Evolutionary conservation across 768 basidiomycete genomes (phyloP), one percentile per base, ranked within the genome.

Genomic region (Erythrobasidium yunnanense): DNA sequence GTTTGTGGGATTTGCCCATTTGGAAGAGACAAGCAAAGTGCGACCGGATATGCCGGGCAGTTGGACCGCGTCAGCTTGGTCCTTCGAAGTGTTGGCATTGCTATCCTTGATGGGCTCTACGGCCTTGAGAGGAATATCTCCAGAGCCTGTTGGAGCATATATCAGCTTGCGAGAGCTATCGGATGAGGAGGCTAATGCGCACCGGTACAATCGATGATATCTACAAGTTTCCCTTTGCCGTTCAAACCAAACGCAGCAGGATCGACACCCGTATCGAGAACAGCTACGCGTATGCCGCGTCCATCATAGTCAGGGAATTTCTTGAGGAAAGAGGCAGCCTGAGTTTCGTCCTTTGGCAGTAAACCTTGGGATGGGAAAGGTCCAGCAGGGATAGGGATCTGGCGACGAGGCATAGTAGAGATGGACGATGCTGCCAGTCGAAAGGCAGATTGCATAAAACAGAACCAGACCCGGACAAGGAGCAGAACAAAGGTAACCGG

Each of bases 221-320:
- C 62, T 20, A 49, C 42, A 7, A 67, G n/a, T 32, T 51, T 50
- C 25, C 45, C 47, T 46, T 50, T 50, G 18, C 60, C 55, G 34
- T 50, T 33, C 2, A 67, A 25, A 13, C 66, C 66, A 38, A 47
- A 45, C 13, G 66, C 46, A 18, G 67, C 67, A n/a, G 67, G 67
- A 54, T 68, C 67, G 11, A 68, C 51, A 32, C 54, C 67, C 20
- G 67, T 68, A 30, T 68, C 58, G 6, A 63, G 51, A 18, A 68
- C 60, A n/a, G 66, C 55, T n/a, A 68, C 51, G 4, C 56, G 29
- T 7, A 47, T 22, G 23, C 52, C 42, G 6, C 51, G 2, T n/a
- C 52, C 65, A 55, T 54, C 52, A 23, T 33, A 55, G 27, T 55
- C 20, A 11, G 30, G 46, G 34, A 55, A 66, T 23, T 55, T 29